Evolutionary conservation across 768 basidiomycete species (phyloP), one percentile per base, ranked within the genome.

Genomic region (Lactarius deliciosus): DNA sequence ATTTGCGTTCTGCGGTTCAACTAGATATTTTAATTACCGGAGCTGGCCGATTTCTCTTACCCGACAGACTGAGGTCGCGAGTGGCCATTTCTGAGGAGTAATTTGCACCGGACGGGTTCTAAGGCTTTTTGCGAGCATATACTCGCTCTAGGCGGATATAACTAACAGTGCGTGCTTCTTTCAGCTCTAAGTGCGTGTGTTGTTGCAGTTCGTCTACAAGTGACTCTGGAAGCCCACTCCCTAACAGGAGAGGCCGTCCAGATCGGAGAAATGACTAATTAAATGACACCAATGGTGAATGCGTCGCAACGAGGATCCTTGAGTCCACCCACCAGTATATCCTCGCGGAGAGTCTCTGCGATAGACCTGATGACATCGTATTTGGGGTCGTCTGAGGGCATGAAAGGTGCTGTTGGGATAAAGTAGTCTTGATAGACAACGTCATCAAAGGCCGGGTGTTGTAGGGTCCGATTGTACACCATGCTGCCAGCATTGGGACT

Each of bases 191-290:
- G n/a, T 73, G 73, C 15, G 85, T 82, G 28, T 84, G 81, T 6
- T 64, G 62, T 74, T 90, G 81, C 20, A 92, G 75, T 38, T 82
- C 77, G 64, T 85, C 77, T 25, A 91, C 80, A 18, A 86, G 72
- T 9, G 77, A 75, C 72, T 82, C 81, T 3, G 85, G 74, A 34
- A 91, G 71, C 5, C 89, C 91, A 70, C 79, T 82, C 15, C 85
- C 83, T 6, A 92, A 81, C 3, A 92, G 80, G 53, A 92, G 77
- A 25, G 89, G 87, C n/a, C 88, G 80, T 20, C 83, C 86, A 0
- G 86, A 85, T 69, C 80, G 81, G 47, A 92, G 72, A 72, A 92
- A 91, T 18, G 82, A 79, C 88, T 92, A 68, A 28, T 66, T n/a
- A 18, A 34, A 54, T 45, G 34, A 20, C 22, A 57, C 22, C n/a